Evolutionary conservation across 179 eudicot species (phyloP).

Genomic region (Nepenthes alata): DNA sequence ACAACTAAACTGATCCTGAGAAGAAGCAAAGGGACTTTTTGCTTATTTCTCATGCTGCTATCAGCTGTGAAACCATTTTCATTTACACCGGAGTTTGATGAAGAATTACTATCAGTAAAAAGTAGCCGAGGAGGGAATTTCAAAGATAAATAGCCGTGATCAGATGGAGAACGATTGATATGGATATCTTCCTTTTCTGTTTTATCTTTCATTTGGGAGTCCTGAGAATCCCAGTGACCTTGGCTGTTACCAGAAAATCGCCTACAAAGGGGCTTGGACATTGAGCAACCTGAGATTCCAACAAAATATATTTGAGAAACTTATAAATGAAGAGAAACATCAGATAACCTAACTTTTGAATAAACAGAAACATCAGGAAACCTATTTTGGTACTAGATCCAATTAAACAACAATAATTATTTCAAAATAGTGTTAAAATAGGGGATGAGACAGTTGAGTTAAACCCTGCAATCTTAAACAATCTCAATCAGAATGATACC

Average conservation of each 20-base stretch:
- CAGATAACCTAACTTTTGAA: not conserved
- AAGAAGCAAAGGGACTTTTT: slow-evolving; percentile 47
- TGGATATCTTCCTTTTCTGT: slow-evolving; percentile 60
- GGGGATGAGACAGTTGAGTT: too few relatives aligned
- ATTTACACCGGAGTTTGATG: slow-evolving; percentile 32
- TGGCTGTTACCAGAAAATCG: slow-evolving; percentile 46
- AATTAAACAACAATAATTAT: slow-evolving; percentile 8
- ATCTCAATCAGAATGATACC: too few relatives aligned
- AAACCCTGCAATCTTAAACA: too few relatives aligned
- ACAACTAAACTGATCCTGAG: slow-evolving; percentile 61
- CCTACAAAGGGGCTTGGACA: slow-evolving; percentile 87
- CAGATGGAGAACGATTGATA: slow-evolving; percentile 29
- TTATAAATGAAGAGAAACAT: not conserved
- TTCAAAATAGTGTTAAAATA: not conserved
- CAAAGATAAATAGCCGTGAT: slow-evolving; percentile 28
- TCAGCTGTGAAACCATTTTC: slow-evolving; percentile 61
- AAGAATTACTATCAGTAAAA: slow-evolving; percentile 28
- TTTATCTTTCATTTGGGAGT: slow-evolving; percentile 73
- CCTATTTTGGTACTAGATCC: slow-evolving; percentile 7
- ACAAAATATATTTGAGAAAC: not conserved
- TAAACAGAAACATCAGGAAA: not conserved
- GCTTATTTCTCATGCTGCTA: slow-evolving; percentile 40
- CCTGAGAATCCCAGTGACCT: slow-evolving; percentile 44
- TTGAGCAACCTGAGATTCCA: slow-evolving; percentile 24
- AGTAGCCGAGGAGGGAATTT: slow-evolving; percentile 34